Base-by-base conservation (phyloP, 129 eudicot species). In the Lactuca saligna region DNA sequence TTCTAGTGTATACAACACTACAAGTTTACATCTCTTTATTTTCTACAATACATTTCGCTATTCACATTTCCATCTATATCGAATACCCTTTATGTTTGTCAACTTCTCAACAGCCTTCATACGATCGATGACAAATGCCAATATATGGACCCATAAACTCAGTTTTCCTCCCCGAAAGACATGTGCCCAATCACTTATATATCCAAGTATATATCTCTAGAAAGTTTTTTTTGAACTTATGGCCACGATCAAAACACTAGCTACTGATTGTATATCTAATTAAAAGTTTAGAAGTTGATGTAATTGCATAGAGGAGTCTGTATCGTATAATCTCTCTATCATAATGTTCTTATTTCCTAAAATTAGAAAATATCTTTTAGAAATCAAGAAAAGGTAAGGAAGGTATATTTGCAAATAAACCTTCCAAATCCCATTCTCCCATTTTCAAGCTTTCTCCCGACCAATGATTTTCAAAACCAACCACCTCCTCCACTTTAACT, bases 371-470 rank as follows among this genome's bases (percentile, higher is more conserved):
- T 14, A 32, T 57, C 4, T 48, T 53, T 73, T 82, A 87, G 81
- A 83, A 86, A 83, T 86, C 92, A 81, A 89, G 89, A 71, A 67
- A 86, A 60, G 96, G 85, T 74, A 86, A 74, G 33, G 87, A 78
- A 35, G 92, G 78, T 71, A 86, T 87, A 83, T 83, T 89, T 58
- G 89, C 89, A 83, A 89, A 86, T 82, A 89, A 79, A 72, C 96
- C 89, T 72, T 89, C 96, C 83, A 84, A 86, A 69, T 89, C 96
- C 87, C 80, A 84, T 77, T 89, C 92, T 64, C 89, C 96, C 79
- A 74, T 81, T 70, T 76, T 83, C 59, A 86, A 86, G 84, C 72
- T 84, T 83, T 84, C 90, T 75, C 86, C 88, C 56, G 81, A 65
- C 90, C 94, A 86, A 72, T 80, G 77, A 69, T 76, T 77, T 50